phyloP scores from a whole-genome alignment of 2,329 filamentous ascomycete species.

The Penicillium fuscoglaucum region DNA sequence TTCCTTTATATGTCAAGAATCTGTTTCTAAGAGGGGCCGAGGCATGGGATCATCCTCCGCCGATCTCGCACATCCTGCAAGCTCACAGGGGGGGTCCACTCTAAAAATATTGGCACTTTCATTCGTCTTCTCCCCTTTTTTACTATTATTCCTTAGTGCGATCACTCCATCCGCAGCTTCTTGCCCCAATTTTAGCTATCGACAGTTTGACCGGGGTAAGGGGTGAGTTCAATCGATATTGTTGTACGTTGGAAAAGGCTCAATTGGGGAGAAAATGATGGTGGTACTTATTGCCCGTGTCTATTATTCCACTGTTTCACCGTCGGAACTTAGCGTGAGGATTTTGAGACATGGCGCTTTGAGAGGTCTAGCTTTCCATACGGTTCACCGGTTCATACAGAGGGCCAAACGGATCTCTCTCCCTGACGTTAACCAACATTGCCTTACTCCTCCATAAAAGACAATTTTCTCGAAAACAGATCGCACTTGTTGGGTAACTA shows the following conservation, averaged over 20 bases:
- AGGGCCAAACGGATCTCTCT: no score
- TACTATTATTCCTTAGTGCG: not conserved
- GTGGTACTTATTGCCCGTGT: not conserved
- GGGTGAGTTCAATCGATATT: not conserved
- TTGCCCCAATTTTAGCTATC: not conserved
- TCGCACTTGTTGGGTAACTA: not conserved
- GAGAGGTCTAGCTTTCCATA: not conserved
- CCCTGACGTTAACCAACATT: not conserved
- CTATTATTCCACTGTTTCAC: not conserved
- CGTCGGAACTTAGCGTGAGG: not conserved
- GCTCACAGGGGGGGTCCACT: not conserved
- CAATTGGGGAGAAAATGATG: not conserved
- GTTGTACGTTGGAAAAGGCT: not conserved
- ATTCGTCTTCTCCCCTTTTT: not conserved
- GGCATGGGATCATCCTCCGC: not conserved
- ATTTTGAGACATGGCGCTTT: not conserved
- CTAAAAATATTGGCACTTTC: not conserved
- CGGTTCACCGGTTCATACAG: not conserved
- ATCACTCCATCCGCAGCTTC: not conserved
- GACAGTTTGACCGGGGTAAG: not conserved
- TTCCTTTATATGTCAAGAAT: not conserved
- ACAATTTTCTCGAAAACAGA: not conserved
- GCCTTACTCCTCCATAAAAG: not conserved
- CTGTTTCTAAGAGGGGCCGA: not conserved
- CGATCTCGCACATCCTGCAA: not conserved